Percentiles rank a stretch among this genome's conserved stretches.
These are phyloP conservation scores for Salvia miltiorrhiza DNA, from an alignment of 257 asterid species.

Conservation along the genomic window DNA sequence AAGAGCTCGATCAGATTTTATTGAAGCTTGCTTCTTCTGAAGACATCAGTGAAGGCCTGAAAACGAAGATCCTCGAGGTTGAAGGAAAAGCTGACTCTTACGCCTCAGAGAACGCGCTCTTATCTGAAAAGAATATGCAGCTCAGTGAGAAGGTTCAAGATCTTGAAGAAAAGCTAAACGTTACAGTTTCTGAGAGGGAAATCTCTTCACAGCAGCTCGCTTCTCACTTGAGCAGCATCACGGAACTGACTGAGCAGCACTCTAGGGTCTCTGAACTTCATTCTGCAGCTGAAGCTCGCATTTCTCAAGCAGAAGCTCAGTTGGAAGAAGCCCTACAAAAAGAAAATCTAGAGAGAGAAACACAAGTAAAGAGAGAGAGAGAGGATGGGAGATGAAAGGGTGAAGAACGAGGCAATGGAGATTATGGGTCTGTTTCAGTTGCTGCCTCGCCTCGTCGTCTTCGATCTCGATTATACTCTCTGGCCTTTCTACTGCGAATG, in stretches of 20 bases:
- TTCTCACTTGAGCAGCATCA: slow-evolving; percentile 54
- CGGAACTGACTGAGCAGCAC: slow-evolving; percentile 61
- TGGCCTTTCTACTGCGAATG: slow-evolving; percentile 82
- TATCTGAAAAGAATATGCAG: slow-evolving; percentile 52
- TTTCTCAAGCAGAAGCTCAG: slow-evolving; percentile 54
- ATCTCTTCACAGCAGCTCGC: slow-evolving; percentile 46
- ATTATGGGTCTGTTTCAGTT: slow-evolving; percentile 60
- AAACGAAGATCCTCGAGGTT: slow-evolving; percentile 49
- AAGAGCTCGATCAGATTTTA: slow-evolving; percentile 57
- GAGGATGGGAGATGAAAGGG: slow-evolving; percentile 77
- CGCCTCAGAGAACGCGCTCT: slow-evolving; percentile 54
- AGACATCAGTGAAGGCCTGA: slow-evolving; percentile 48
- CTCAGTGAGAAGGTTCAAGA: slow-evolving; percentile 51
- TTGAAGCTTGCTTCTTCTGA: slow-evolving; percentile 55
- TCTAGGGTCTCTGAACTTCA: slow-evolving; percentile 63
- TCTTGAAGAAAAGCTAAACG: slow-evolving; percentile 47
- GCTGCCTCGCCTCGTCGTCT: too few species aligned
- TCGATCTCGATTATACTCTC: too few species aligned
- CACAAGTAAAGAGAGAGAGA: slow-evolving; percentile 47
- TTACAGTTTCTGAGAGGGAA: slow-evolving; percentile 51
- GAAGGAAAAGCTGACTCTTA: slow-evolving; percentile 50
- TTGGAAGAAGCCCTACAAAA: slow-evolving; percentile 63
- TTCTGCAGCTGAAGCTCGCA: slow-evolving; percentile 53
- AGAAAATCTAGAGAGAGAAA: slow-evolving; percentile 49
- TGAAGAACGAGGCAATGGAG: slow-evolving; percentile 88